These are phyloP conservation scores for Kodamaea plutei DNA, from an alignment of 1,139 yeast species.

Conservation along the genomic window DNA sequence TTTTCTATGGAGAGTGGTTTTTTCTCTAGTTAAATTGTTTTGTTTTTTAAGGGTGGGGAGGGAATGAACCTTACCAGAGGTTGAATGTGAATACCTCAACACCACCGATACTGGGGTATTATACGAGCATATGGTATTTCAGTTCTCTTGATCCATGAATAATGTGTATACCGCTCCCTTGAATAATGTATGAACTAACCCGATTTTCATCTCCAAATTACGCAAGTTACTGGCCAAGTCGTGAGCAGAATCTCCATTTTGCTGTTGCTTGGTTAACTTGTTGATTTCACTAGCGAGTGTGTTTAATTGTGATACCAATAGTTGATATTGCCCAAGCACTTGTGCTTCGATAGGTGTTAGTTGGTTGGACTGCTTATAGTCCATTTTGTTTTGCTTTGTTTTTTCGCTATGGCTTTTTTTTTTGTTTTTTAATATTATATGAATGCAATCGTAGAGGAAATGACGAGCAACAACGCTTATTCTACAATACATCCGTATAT, in stretches of 20 bases:
- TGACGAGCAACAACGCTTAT: no score
- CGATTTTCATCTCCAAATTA: conserved; percentile 58
- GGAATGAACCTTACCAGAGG: no score
- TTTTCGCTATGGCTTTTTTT: background rate
- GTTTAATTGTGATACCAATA: conserved; percentile 39
- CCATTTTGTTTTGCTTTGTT: conserved; percentile 13
- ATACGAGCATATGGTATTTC: no score
- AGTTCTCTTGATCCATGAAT: conserved; percentile 43
- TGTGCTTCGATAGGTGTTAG: conserved; percentile 37
- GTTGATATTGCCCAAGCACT: conserved; percentile 45
- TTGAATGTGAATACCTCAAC: no score
- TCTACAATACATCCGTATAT: no score
- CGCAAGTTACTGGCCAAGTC: conserved; percentile 48
- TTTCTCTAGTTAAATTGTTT: no score
- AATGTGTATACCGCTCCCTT: conserved; percentile 66
- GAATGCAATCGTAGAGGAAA: no score
- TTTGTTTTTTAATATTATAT: no score
- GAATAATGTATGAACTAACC: conserved; percentile 60
- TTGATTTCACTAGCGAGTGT: conserved; percentile 31
- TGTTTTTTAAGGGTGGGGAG: no score
- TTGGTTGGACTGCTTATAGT: conserved; percentile 27
- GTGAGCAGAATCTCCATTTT: conserved; percentile 17
- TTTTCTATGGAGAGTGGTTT: no score
- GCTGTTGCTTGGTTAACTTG: conserved; percentile 20
- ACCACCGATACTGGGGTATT: no score